Base-by-base conservation (phyloP, 805 yeast species). In the Schwanniomyces pseudopolymorphus region DNA sequence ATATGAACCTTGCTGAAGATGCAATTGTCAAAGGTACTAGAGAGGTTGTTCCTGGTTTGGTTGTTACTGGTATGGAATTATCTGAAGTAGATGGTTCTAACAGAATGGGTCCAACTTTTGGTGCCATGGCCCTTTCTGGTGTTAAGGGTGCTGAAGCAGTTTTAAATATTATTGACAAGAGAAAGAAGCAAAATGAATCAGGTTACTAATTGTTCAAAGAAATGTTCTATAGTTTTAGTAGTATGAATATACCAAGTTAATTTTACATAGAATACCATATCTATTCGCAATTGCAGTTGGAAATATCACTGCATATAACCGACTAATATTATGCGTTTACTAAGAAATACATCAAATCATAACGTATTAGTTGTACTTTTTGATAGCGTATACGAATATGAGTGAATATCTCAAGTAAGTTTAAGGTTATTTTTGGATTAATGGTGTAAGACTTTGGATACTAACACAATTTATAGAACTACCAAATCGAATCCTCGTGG, bases 91-190 rank as follows among this genome's bases (percentile, higher is more conserved):
- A 84, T 58, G 90, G 90, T 21, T 78, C 81, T 55, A 83, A 84
- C 77, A 79, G 92, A 69, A 85, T 85, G 90, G 91, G 91, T 22
- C 91, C 92, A 42, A 85, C 90, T 33, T 85, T 85, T 55, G 90
- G 89, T 49, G 90, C 90, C 40, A 85, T 85, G 91, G 85, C 81
- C 27, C 77, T 84, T 47, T 80, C 87, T 22, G 92, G 92, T 57
- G 84, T 85, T 55, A 84, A 84, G 68, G 90, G 91, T 37, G 91
- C 90, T 20, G 88, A 85, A 58, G 54, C 68, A 55, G 72, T 65
- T 26, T 67, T 72, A 57, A 66, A 67, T 27, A 66, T 66, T 20
- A 59, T 58, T 45, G 75, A 71, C 35, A 27, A 53, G 38, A 66
- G 74, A 60, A 63, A 60, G 57, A 61, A 64, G 55, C 73, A 69